Evolutionary conservation across 1,284 basidiomycete genomes (phyloP), one percentile per base, ranked within the genome.

Genomic region (Gomphus sp.): DNA sequence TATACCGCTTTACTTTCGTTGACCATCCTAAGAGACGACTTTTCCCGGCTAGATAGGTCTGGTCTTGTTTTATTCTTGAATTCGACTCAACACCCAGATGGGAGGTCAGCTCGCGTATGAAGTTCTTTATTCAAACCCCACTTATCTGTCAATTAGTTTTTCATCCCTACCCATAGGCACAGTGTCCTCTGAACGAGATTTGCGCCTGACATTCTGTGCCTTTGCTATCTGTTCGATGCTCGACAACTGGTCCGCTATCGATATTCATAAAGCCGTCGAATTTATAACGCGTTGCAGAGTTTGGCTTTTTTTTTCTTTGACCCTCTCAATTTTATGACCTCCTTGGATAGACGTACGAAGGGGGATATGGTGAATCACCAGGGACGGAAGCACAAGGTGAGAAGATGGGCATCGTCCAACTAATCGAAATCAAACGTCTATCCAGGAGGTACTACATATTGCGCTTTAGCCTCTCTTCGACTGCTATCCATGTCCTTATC

Each of bases 381-480:
- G 80, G 78, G 37, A 81, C 87, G 45, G 96, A 99, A 72, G 88
- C 93, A 3, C 87, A 95, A 70, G 93, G 92, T 86, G 60, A 45
- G 74, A 66, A 14, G 22, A 9, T 45, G 14, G 18, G 25, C 14
- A 7, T 8, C 36, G 25, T 34, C 56, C 2, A 49, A 54, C 14
- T 48, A 55, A 2, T 49, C 50, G 52, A 47, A 28, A 41, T 37
- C 4, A 28, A 55, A 25, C 49, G 8, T 31, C 14, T 36, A 34
- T 43, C 11, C 62, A 91, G 93, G 93, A 22, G 96, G 96, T 5
- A 92, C 93, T 41, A 96, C 95, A 0, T 98, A 98, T 70, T 97
- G 91, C 65, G 88, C 89, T 0, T 69, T 97, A 12, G 91, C 94
- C 0, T 80, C 88, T 0, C 77, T 96, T 3, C 70, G 80, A 36